A percentile compares a stretch with the other conserved stretches of the same genome.
phyloP scores from a whole-genome alignment of 148 eudicot genomes.

The Rhododendron ovatum region DNA sequence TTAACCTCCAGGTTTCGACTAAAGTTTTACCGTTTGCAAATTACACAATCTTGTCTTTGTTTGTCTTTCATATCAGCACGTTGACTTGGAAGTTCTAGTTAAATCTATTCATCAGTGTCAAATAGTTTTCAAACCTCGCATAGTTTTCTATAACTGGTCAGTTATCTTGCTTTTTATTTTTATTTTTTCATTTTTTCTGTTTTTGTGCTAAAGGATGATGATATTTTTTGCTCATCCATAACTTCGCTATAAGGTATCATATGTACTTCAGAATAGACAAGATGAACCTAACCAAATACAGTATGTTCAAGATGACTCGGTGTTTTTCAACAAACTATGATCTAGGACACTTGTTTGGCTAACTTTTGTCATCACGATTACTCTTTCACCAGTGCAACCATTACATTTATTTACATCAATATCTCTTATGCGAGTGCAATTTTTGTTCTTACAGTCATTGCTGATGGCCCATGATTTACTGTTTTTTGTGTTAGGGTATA shows the following conservation, averaged over 20 bases:
- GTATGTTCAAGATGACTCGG: not conserved
- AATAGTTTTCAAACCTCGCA: not conserved
- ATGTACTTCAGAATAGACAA: not conserved
- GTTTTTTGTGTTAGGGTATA: slow-evolving; percentile 50
- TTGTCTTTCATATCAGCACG: not conserved
- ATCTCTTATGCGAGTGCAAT: not conserved
- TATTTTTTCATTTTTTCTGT: not conserved
- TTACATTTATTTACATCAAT: not conserved
- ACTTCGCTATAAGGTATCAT: not conserved
- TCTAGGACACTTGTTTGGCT: not conserved
- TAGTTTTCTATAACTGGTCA: not conserved
- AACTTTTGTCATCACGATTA: not conserved
- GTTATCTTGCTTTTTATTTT: not conserved
- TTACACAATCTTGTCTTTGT: not conserved
- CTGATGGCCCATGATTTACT: not conserved
- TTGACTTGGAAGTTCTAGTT: not conserved
- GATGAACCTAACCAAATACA: not conserved
- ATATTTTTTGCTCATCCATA: not conserved
- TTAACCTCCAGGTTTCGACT: slow-evolving; percentile 59
- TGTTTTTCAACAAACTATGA: not conserved
- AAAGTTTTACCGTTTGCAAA: not conserved
- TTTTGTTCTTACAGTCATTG: not conserved
- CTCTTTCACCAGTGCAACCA: not conserved
- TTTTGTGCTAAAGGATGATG: not conserved
- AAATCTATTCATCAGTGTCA: not conserved